A percentile compares a stretch with the other conserved stretches of the same genome.
These are phyloP conservation scores for Saccharomyces hybrid DNA, from an alignment of 1,139 yeast species.

Conservation along the genomic window DNA sequence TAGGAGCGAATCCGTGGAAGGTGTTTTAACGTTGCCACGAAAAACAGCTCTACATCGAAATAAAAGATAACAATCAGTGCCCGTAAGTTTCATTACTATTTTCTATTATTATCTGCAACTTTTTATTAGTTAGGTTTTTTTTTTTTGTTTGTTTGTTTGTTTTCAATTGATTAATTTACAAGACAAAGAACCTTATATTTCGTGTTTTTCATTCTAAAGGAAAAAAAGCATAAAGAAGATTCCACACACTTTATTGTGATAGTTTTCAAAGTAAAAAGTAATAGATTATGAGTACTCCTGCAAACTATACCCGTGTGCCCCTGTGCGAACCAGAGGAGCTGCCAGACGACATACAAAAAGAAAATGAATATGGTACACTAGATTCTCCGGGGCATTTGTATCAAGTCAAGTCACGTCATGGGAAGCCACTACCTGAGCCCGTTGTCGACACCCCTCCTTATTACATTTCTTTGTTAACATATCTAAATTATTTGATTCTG, in stretches of 20 bases:
- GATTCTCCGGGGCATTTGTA: conserved; percentile 52
- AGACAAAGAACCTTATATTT: background rate
- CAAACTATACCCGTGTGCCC: conserved; percentile 25
- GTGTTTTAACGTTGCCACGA: background rate
- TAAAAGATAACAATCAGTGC: background rate
- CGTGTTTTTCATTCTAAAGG: background rate
- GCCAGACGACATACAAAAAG: conserved; percentile 47
- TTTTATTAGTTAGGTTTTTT: background rate
- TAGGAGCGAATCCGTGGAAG: background rate
- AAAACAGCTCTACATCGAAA: background rate
- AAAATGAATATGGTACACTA: conserved; percentile 57
- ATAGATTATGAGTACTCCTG: conserved; percentile 1
- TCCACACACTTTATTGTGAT: background rate
- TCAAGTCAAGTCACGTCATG: conserved; percentile 42
- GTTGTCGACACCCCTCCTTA: conserved; percentile 81
- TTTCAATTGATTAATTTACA: background rate
- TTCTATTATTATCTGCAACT: background rate
- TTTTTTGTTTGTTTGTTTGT: background rate
- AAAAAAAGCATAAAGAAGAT: background rate
- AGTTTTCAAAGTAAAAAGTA: background rate
- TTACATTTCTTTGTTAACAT: conserved; percentile 69
- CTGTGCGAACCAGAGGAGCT: conserved; percentile 30
- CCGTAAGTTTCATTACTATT: background rate
- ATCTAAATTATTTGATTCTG: conserved; percentile 71
- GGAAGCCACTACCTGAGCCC: conserved; percentile 50